phyloP scores from a whole-genome alignment of 1,284 basidiomycete species.

The Ganoderma sinense region DNA sequence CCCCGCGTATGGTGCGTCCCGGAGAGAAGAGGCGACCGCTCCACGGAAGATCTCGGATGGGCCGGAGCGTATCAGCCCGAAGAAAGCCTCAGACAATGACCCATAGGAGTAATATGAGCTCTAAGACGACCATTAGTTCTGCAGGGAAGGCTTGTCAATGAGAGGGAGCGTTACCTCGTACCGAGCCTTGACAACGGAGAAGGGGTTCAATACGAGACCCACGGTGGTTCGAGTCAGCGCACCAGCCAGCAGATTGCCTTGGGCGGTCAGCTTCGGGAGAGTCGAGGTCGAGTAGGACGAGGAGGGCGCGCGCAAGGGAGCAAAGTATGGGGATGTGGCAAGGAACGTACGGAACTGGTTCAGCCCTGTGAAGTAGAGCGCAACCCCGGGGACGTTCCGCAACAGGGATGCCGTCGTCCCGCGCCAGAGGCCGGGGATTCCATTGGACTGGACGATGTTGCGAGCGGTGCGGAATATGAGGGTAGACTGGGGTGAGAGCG shows the following conservation, averaged over 20 bases:
- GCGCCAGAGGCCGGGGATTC: conserved; percentile 81
- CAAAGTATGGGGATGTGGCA: conserved; percentile 72
- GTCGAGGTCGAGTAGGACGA: conserved; percentile 53
- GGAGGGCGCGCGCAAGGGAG: conserved; percentile 43
- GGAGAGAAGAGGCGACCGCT: conserved; percentile 87
- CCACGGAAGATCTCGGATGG: conserved; percentile 89
- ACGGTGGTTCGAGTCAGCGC: conserved; percentile 87
- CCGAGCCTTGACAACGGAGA: conserved; percentile 94
- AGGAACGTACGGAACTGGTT: conserved; percentile 80
- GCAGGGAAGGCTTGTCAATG: background rate
- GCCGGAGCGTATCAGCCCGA: conserved; percentile 72
- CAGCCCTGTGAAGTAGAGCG: conserved; percentile 89
- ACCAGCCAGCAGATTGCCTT: conserved; percentile 91
- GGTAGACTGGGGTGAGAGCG: conserved; percentile 26
- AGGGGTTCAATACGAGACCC: conserved; percentile 91
- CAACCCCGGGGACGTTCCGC: conserved; percentile 92
- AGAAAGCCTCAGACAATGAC: conserved; percentile 68
- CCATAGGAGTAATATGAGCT: conserved; percentile 83
- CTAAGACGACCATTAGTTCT: conserved; percentile 45
- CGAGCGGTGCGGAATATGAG: conserved; percentile 59
- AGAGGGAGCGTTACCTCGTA: conserved; percentile 75
- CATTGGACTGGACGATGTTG: conserved; percentile 67
- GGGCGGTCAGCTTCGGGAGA: conserved; percentile 78
- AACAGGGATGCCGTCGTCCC: conserved; percentile 86
- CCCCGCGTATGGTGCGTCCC: conserved; percentile 97